These are phyloP conservation scores for Multifurca ochricompacta DNA, from an alignment of 768 basidiomycete genomes.

Conservation along the genomic window DNA sequence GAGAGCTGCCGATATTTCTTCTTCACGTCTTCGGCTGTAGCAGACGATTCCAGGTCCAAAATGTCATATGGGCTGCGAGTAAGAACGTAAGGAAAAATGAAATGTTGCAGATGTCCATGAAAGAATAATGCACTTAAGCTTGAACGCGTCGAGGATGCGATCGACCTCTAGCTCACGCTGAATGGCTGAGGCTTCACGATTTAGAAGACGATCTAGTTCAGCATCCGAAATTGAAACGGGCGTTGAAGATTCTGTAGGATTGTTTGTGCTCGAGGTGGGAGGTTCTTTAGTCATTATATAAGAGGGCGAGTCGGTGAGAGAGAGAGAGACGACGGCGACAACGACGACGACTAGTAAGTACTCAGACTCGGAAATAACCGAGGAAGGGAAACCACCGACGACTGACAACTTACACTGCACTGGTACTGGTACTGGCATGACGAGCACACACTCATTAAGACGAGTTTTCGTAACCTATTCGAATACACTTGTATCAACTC, in stretches of 20 bases:
- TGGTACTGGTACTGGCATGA: too few species aligned
- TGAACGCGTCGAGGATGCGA: slow-evolving; percentile 90
- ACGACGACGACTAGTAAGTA: too few species aligned
- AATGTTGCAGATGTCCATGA: not conserved
- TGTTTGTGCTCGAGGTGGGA: slow-evolving; percentile 3
- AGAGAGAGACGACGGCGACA: too few species aligned
- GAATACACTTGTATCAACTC: too few species aligned
- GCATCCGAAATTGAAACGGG: slow-evolving; percentile 30
- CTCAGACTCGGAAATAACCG: too few species aligned
- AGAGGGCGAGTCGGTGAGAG: too few species aligned
- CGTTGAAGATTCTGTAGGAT: slow-evolving; percentile 3
- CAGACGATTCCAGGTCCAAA: slow-evolving; percentile 66
- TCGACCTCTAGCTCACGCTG: slow-evolving; percentile 86
- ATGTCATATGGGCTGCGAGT: slow-evolving; percentile 82
- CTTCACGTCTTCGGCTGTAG: slow-evolving; percentile 78
- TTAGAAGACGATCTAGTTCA: slow-evolving; percentile 76
- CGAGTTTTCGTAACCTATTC: too few species aligned
- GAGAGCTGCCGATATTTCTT: slow-evolving; percentile 81
- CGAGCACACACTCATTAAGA: too few species aligned
- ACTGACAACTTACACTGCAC: too few species aligned
- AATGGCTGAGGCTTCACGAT: slow-evolving; percentile 74
- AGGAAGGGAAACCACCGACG: too few species aligned
- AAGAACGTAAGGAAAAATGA: not conserved
- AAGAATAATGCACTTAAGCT: slow-evolving; percentile 67
- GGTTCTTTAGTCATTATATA: slow-evolving; percentile 3